Evolutionary conservation across 495 filamentous ascomycete species (phyloP), one percentile per base, ranked within the genome.

Genomic region (Penicillium nucicola): DNA sequence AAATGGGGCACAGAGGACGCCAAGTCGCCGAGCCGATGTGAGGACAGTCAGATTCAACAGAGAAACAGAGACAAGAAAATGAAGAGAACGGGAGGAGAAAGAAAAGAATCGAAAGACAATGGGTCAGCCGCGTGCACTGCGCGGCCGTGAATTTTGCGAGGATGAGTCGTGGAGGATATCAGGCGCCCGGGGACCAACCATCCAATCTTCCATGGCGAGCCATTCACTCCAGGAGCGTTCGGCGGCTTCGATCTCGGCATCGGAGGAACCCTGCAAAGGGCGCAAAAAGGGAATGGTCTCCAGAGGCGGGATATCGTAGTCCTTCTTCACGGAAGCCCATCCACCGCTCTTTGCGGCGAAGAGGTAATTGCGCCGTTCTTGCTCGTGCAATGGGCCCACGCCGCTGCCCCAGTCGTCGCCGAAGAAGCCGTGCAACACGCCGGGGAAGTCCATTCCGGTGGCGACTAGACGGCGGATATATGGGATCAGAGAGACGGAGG

Each of bases 161-260:
- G 70, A 71, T 4, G 73, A 72, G 48, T 75, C 73, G 28, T 65
- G 69, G n/a, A 76, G 57, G n/a, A 59, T 62, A 56, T 76, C 73
- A 15, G 71, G 72, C 23, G 79, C 79, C 52, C 81, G 70, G 3
- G 80, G 76, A 12, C 89, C 90, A 38, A 95, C 74, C 89, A 95
- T 93, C 90, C 91, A 96, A 63, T 95, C 90, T 66, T 95, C 88
- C 89, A 96, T 95, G 8, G 89, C 89, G 28, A 95, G 70, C 88
- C 89, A 95, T 59, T 87, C 82, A 59, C 84, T 88, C 87, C 88
- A 96, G 48, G 74, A 84, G 53, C 77, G 78, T 74, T 98, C 90
- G 0, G 92, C 93, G 11, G 69, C 77, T 51, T 88, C 83, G 55
- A 97, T 92, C 74, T 97, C 93, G 18, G 80, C 78, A 57, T 90